Conservation (phyloP, 2,329 filamentous ascomycete species). For the Hysterium pulicare region DNA sequence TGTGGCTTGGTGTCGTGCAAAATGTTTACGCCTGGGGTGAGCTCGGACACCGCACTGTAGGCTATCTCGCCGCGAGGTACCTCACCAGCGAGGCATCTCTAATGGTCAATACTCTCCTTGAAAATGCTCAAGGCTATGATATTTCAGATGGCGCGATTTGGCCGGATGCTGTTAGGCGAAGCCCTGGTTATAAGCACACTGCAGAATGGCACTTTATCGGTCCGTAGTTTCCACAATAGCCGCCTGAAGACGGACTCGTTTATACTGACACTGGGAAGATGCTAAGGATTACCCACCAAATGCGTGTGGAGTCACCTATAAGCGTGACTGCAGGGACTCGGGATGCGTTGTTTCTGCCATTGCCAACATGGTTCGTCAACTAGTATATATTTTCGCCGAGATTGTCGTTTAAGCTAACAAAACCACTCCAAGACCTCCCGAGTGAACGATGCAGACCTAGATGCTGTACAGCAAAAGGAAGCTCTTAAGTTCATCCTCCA, state of each 20-base stretch:
- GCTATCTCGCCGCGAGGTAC: conserved; percentile 46
- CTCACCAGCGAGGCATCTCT: conserved; percentile 17
- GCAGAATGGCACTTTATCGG: conserved; percentile 4
- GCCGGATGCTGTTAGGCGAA: neutral
- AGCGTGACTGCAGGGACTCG: conserved; percentile 41
- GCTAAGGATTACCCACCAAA: conserved; percentile 42
- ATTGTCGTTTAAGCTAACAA: neutral
- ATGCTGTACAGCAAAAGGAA: conserved; percentile 1
- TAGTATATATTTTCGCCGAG: no score
- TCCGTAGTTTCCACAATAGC: no score
- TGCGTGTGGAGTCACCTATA: conserved; percentile 42
- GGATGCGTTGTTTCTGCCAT: conserved; percentile 50
- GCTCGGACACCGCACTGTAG: conserved; percentile 50
- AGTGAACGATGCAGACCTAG: neutral
- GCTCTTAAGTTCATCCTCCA: conserved; percentile 31
- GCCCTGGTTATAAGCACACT: neutral
- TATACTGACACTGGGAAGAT: no score
- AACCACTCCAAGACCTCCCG: conserved; percentile 1
- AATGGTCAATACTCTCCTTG: conserved; percentile 1
- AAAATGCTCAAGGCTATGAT: neutral
- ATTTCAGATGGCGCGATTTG: conserved; percentile 2
- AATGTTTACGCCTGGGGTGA: conserved; percentile 41
- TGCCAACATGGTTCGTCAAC: conserved; percentile 41
- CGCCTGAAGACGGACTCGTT: no score
- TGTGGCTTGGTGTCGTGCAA: neutral